phyloP scores from a whole-genome alignment of 345 rosid species.

The Eucalyptus polybractea region DNA sequence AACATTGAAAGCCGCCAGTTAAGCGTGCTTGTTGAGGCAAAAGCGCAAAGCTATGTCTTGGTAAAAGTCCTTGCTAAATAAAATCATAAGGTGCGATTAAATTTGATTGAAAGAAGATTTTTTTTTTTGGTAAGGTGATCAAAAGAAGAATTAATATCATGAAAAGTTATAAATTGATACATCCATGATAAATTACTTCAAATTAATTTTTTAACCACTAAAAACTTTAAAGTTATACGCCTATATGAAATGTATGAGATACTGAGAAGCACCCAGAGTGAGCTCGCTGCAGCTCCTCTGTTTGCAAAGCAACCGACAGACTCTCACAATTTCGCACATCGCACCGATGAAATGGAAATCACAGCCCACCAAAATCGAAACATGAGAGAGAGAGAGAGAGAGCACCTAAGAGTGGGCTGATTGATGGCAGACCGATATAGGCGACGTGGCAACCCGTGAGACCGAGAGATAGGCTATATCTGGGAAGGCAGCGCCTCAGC shows the following conservation, averaged over 20 bases:
- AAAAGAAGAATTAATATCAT: too few relatives aligned
- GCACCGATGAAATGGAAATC: background rate
- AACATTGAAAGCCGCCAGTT: background rate
- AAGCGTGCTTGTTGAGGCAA: background rate
- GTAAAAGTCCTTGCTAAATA: background rate
- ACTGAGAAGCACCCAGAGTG: too few relatives aligned
- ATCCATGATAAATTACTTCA: too few relatives aligned
- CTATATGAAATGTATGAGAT: fast-evolving
- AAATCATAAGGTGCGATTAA: background rate
- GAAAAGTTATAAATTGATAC: too few relatives aligned
- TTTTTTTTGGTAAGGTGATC: too few relatives aligned
- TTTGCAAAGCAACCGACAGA: too few relatives aligned
- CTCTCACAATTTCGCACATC: too few relatives aligned
- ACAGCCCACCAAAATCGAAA: background rate
- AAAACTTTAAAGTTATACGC: too few relatives aligned
- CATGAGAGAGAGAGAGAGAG: background rate
- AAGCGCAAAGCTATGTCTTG: background rate
- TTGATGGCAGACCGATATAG: background rate
- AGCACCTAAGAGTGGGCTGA: background rate
- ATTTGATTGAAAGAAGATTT: background rate
- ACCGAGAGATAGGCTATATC: background rate
- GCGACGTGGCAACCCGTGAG: background rate
- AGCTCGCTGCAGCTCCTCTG: too few relatives aligned
- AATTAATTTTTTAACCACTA: too few relatives aligned
- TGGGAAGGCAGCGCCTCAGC: background rate